These are phyloP conservation scores for Candida argentea DNA, from an alignment of 805 yeast genomes.

Conservation along the genomic window DNA sequence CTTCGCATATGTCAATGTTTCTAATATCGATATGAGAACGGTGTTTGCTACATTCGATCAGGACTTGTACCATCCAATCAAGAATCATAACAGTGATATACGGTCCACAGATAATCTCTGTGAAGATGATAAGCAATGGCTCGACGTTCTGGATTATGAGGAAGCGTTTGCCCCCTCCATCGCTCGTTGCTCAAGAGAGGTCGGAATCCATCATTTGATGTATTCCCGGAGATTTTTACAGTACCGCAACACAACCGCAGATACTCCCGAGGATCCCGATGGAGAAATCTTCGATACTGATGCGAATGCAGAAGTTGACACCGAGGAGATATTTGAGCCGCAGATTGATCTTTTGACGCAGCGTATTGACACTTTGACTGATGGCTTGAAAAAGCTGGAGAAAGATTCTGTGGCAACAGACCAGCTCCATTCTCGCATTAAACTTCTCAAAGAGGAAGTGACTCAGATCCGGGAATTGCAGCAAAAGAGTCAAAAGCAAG, in stretches of 20 bases:
- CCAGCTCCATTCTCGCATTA: conserved; percentile 10
- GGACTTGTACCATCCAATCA: conserved; percentile 11
- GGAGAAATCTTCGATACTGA: conserved; percentile 12
- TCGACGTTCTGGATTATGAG: conserved; percentile 49
- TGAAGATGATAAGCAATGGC: conserved; percentile 52
- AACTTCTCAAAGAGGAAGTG: conserved; percentile 8
- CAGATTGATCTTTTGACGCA: conserved; percentile 16
- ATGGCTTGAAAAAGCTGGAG: conserved; percentile 7
- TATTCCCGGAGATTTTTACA: conserved; percentile 64
- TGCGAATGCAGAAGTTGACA: conserved; percentile 20
- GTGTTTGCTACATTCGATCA: conserved; percentile 38
- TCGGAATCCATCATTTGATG: conserved; percentile 51
- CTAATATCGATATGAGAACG: conserved; percentile 50
- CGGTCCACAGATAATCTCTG: conserved; percentile 22
- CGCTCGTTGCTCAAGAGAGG: conserved; percentile 23
- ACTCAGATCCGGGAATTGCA: conserved; percentile 1
- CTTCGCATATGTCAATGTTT: conserved; percentile 51
- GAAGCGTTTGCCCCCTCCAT: conserved; percentile 42
- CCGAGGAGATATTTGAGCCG: conserved; percentile 17
- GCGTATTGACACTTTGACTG: conserved; percentile 17
- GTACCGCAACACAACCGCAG: conserved; percentile 41
- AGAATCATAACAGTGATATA: conserved; percentile 3
- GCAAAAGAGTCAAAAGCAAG: background rate
- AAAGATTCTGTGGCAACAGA: conserved; percentile 3
- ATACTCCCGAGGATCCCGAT: conserved; percentile 4